phyloP scores from a whole-genome alignment of 768 basidiomycete species.

The Tulasnella sp. region DNA sequence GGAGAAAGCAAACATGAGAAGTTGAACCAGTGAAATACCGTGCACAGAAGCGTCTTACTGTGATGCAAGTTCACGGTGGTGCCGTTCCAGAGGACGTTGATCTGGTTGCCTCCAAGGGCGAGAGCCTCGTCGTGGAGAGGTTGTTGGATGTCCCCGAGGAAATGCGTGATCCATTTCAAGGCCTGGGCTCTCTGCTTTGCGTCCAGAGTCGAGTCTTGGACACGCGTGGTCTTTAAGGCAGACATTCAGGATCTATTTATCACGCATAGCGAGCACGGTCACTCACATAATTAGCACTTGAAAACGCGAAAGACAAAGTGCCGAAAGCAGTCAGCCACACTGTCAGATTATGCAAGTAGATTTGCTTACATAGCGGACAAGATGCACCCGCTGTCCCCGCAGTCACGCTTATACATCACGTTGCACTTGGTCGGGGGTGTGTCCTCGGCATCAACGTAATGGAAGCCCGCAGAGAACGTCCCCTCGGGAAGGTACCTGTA shows the following conservation, averaged over 20 bases:
- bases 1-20: too few relatives aligned
- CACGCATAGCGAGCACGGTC: neutral
- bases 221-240: neutral
- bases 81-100: neutral
- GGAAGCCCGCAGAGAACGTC: neutral
- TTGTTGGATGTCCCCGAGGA: neutral
- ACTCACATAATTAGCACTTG: slow-evolving; percentile 3
- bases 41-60: neutral
- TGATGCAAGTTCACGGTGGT: neutral
- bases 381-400: neutral
- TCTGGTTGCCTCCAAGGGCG: neutral
- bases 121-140: slow-evolving; percentile 5
- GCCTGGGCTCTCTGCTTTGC: neutral
- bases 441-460: neutral
- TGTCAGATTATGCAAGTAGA: too few relatives aligned
- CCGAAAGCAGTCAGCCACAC: neutral
- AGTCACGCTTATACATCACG: neutral
- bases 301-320: neutral
- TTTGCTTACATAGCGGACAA: neutral
- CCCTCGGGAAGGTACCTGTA: neutral
- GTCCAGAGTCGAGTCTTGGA: neutral
- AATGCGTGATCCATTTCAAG: neutral
- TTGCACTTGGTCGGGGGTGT: neutral
- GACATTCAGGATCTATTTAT: neutral
- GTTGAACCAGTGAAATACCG: neutral